A percentile compares a stretch with the other conserved stretches of the same genome.
Evolutionary conservation across 129 eudicot genomes (phyloP).

Genomic region (Lonicera japonica): DNA sequence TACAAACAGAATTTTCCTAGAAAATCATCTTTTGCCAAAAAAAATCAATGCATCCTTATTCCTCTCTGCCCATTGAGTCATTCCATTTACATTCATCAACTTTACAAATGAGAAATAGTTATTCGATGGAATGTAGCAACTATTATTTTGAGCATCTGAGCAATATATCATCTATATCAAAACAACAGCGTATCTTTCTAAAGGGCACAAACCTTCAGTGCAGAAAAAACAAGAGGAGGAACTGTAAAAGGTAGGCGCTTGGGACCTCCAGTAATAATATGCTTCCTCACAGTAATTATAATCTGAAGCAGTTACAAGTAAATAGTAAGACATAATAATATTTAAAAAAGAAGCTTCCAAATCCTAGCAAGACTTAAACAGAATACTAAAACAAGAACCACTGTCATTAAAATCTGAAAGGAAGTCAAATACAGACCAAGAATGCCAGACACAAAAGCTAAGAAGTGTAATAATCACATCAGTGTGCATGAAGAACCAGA

Average conservation of each 20-base stretch:
- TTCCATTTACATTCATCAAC: no score
- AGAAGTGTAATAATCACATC: background rate
- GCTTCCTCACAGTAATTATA: constrained; percentile 67
- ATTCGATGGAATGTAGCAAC: no score
- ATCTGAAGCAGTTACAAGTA: constrained; percentile 41
- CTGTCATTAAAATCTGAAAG: background rate
- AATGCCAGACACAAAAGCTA: background rate
- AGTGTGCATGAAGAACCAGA: background rate
- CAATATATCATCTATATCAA: background rate
- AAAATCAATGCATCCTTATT: no score
- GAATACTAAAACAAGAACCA: background rate
- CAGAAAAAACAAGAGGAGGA: constrained; percentile 91
- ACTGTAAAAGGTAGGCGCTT: constrained; percentile 88
- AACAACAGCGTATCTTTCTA: background rate
- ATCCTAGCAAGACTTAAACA: background rate
- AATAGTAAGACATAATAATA: background rate
- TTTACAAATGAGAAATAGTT: no score
- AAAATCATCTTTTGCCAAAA: no score
- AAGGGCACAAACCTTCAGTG: constrained; percentile 64
- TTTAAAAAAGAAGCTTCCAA: background rate
- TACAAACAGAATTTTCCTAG: no score
- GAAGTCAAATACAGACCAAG: background rate
- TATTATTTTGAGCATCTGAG: no score
- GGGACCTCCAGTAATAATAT: constrained; percentile 87
- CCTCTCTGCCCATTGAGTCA: no score